Conservation (phyloP, 164 flowering plant species). For the Annona cherimola region DNA sequence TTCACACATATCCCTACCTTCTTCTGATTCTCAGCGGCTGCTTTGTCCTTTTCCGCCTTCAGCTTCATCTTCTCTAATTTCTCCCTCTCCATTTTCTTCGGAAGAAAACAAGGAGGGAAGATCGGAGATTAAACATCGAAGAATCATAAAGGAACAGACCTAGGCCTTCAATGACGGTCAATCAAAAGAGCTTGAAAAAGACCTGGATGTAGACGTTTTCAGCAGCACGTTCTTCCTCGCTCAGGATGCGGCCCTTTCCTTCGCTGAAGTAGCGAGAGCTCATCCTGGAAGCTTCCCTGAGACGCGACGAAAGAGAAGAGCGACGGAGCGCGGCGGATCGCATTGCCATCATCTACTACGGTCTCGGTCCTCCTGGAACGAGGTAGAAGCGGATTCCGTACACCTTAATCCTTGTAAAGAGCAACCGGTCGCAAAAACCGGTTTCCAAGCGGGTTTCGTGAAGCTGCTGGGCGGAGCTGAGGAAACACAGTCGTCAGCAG, state of each 20-base stretch:
- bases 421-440: not conserved
- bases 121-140: not conserved
- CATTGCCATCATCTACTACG: conserved; percentile 5
- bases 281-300: conserved; percentile 2
- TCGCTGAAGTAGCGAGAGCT: conserved; percentile 15
- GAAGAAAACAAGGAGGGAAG: not conserved
- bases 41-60: conserved; percentile 16
- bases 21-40: conserved; percentile 4
- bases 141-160: not conserved
- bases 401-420: not conserved
- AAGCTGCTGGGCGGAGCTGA: not conserved
- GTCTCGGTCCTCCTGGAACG: not conserved
- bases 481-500: too few relatives aligned
- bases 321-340: not conserved
- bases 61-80: conserved; percentile 12
- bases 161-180: not conserved
- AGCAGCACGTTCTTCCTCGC: conserved; percentile 20
- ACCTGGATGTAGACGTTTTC: conserved; percentile 19
- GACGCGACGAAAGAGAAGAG: not conserved
- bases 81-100: conserved; percentile 21
- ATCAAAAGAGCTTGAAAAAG: not conserved
- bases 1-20: not conserved
- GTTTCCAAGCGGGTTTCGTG: not conserved
- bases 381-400: not conserved
- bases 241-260: conserved; percentile 7